Evolutionary conservation across 371 early-diverging fungal species (phyloP), one percentile per base, ranked within the genome.

Genomic region (Apophysomyces sp.): DNA sequence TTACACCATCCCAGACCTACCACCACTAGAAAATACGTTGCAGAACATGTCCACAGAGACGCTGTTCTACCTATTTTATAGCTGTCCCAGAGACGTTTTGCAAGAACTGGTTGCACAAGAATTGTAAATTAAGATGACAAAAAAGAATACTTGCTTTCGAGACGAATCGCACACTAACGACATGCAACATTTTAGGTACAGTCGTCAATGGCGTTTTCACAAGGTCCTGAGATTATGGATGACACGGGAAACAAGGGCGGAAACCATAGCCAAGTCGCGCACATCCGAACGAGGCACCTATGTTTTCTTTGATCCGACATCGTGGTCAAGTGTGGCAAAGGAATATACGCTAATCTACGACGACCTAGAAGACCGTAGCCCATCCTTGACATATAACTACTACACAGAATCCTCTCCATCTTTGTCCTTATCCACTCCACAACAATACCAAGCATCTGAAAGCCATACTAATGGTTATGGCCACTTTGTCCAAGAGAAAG

Each of bases 41-140:
- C 76, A 81, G 58, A 89, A 86, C 59, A 82, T 96, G 57, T 76
- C 87, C 40, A 98, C 97, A 52, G 96, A 97, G 66, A 94, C 97
- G 7, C 82, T 98, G 55, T 94, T 98, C 67, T 97, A 96, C 80
- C 87, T 95, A 32, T 98, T 98, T 76, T 97, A 98, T 76, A 85
- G 94, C 12, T 84, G 93, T 82, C 94, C 95, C 29, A 83, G 90
- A 51, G 94, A 94, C 58, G 83, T 89, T 58, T 67, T 94, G 34
- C 97, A 97, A 81, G 93, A 95, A 63, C 88, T 89, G 26, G 95
- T 95, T n/a, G 96, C 96, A 26, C 89, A 92, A 56, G 94, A 95
- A 77, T 83, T 98, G 66, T 89, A 75, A 73, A 74, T 72, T 28
- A 55, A 16, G 15, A 32, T 52, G 12, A 37, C 27, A 30, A 57